Conservation (phyloP, 2,329 filamentous ascomycete species). For the Ramichloridium luteum region DNA sequence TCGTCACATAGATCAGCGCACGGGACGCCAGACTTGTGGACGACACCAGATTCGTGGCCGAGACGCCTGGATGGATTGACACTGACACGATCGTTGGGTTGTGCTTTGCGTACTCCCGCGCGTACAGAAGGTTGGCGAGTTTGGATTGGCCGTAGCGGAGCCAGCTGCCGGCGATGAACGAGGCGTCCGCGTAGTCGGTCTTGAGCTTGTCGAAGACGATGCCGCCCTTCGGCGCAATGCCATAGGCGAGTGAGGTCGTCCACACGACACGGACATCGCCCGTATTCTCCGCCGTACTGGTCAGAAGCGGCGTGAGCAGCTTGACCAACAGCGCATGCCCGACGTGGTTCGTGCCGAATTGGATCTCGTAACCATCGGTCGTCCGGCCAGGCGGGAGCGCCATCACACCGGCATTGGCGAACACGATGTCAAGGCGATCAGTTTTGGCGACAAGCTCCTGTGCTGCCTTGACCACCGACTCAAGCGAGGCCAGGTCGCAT, state of each 20-base stretch:
- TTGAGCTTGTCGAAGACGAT: conserved; percentile 21
- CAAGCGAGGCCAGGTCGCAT: conserved; percentile 19
- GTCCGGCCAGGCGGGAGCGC: conserved; percentile 13
- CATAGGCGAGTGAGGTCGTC: conserved; percentile 19
- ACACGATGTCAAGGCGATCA: conserved; percentile 21
- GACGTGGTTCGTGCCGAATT: conserved; percentile 25
- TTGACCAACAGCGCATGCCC: conserved; percentile 24
- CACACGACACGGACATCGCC: conserved; percentile 22
- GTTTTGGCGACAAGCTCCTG: conserved; percentile 10
- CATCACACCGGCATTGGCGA: conserved; percentile 24
- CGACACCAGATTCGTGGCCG: conserved; percentile 34
- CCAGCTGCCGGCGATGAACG: too few relatives aligned
- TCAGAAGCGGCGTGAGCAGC: conserved; percentile 18
- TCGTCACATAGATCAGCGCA: conserved; percentile 8
- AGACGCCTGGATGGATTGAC: conserved; percentile 38
- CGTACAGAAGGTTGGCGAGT: conserved; percentile 39
- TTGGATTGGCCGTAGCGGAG: conserved; percentile 39
- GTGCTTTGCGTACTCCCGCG: conserved; percentile 29
- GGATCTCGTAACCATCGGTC: conserved; percentile 24
- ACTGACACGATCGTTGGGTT: conserved; percentile 36
- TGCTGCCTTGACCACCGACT: conserved; percentile 14
- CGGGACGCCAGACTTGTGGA: conserved; percentile 11
- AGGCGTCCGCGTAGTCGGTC: too few relatives aligned
- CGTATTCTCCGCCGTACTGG: conserved; percentile 13
- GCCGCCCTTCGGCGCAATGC: conserved; percentile 9